Percentiles rank a stretch among this genome's conserved stretches.
These are phyloP conservation scores for Podila minutissima DNA, from an alignment of 192 early-diverging fungal species.

Conservation along the genomic window DNA sequence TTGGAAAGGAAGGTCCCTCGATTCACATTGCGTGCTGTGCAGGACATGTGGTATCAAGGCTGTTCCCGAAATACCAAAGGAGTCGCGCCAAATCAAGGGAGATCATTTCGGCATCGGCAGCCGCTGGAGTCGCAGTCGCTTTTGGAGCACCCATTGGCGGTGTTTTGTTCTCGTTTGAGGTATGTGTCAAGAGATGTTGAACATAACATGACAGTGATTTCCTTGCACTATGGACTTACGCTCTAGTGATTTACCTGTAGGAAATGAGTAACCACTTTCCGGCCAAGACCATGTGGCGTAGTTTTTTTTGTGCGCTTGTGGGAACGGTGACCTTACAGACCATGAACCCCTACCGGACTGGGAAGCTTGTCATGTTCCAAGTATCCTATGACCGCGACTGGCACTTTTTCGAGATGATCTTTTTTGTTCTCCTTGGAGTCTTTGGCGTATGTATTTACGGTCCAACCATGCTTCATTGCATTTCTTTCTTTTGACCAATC, in stretches of 20 bases:
- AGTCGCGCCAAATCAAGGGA: conserved; percentile 84
- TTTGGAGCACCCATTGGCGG: conserved; percentile 97
- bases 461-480: background rate
- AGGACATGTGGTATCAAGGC: conserved; percentile 84
- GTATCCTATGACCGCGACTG: conserved; percentile 92
- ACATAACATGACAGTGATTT: too few relatives aligned
- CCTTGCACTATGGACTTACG: background rate
- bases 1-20: conserved; percentile 96
- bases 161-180: conserved; percentile 74
- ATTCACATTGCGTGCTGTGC: conserved; percentile 96
- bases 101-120: conserved; percentile 86
- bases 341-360: conserved; percentile 95
- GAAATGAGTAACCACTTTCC: conserved; percentile 97
- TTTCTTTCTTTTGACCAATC: background rate
- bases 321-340: conserved; percentile 91
- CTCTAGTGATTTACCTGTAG: conserved; percentile 65
- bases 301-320: conserved; percentile 97
- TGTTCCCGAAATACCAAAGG: conserved; percentile 80
- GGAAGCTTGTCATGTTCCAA: conserved; percentile 97
- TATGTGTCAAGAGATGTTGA: conserved; percentile 2
- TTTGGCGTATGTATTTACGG: conserved; percentile 72
- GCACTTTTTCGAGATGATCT: conserved; percentile 92
- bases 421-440: conserved; percentile 81
- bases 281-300: conserved; percentile 94
- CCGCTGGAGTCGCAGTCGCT: conserved; percentile 97